These are phyloP conservation scores for Thalassiosira pacifica DNA, from an alignment of 352 stramenopile genomes.

Conservation along the genomic window DNA sequence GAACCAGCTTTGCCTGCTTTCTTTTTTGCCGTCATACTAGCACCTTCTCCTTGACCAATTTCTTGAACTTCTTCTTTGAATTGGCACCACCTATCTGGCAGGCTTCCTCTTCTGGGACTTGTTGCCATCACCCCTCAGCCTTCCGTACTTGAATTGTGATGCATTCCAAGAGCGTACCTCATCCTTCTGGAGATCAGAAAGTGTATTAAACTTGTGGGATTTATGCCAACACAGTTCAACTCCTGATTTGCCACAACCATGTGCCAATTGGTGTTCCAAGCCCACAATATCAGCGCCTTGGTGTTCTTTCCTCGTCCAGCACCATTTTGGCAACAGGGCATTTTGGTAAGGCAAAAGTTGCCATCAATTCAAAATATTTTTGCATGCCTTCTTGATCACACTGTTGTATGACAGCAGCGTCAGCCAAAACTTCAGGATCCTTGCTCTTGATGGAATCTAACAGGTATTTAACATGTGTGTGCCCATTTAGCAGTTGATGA, in stretches of 20 bases:
- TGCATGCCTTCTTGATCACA: background rate
- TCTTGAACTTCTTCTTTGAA: too few relatives aligned
- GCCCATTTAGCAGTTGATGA: slow-evolving; percentile 29
- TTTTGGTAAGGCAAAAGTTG: slow-evolving; percentile 15
- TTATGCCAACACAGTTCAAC: slow-evolving; percentile 46
- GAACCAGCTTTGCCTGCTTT: too few relatives aligned
- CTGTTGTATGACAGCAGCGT: background rate
- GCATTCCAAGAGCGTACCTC: too few relatives aligned
- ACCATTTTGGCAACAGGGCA: slow-evolving; percentile 30
- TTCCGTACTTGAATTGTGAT: too few relatives aligned
- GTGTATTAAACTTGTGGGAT: too few relatives aligned
- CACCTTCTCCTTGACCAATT: too few relatives aligned
- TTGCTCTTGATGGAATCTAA: slow-evolving; percentile 4
- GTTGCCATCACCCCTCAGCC: too few relatives aligned
- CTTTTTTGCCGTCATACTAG: too few relatives aligned
- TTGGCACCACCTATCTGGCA: too few relatives aligned
- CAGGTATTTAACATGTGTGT: slow-evolving; percentile 41
- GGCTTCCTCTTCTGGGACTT: too few relatives aligned
- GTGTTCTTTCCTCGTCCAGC: background rate
- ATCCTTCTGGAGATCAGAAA: too few relatives aligned
- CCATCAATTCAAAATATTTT: slow-evolving; percentile 5
- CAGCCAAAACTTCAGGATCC: background rate
- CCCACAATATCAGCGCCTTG: background rate
- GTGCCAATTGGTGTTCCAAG: background rate
- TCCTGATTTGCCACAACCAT: slow-evolving; percentile 14